Percentiles rank a stretch among this genome's conserved stretches.
Conservation (phyloP, 2,329 filamentous ascomycete species). For the Diaporthe sp. region DNA sequence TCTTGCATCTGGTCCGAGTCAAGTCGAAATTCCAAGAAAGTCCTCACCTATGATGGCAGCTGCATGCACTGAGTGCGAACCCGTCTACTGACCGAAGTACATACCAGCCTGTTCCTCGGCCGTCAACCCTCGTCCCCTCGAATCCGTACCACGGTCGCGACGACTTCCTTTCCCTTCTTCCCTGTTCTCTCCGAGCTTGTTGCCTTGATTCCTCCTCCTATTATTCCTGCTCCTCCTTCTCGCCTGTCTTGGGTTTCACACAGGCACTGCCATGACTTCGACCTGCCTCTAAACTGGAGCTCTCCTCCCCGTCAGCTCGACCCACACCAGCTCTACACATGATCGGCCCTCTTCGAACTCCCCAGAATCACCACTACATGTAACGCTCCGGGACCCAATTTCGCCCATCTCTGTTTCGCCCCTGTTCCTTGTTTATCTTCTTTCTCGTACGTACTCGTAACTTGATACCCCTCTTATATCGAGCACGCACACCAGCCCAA, state of each 20-base stretch:
- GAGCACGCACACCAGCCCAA: constrained; percentile 19
- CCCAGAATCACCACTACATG: constrained; percentile 27
- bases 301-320: constrained; percentile 29
- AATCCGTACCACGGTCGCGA: constrained; percentile 8
- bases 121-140: neutral
- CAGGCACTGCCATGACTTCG: constrained; percentile 19
- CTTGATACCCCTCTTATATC: constrained; percentile 15
- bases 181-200: neutral
- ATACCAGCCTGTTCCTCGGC: neutral
- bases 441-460: constrained; percentile 28
- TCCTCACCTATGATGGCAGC: constrained; percentile 7
- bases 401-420: constrained; percentile 18
- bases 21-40: constrained; percentile 26
- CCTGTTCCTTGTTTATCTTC: constrained; percentile 33
- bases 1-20: constrained; percentile 24
- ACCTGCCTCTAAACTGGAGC: constrained; percentile 18
- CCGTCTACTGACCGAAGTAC: constrained; percentile 18
- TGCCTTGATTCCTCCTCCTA: neutral
- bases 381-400: constrained; percentile 23
- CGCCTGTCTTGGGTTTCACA: neutral
- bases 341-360: neutral
- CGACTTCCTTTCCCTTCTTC: constrained; percentile 17
- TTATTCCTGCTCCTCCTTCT: neutral
- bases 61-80: neutral
- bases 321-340: constrained; percentile 36